Percentiles rank a stretch among this genome's conserved stretches.
Conservation (phyloP, 495 filamentous ascomycete species). For the Chlorociboria aeruginascens region DNA sequence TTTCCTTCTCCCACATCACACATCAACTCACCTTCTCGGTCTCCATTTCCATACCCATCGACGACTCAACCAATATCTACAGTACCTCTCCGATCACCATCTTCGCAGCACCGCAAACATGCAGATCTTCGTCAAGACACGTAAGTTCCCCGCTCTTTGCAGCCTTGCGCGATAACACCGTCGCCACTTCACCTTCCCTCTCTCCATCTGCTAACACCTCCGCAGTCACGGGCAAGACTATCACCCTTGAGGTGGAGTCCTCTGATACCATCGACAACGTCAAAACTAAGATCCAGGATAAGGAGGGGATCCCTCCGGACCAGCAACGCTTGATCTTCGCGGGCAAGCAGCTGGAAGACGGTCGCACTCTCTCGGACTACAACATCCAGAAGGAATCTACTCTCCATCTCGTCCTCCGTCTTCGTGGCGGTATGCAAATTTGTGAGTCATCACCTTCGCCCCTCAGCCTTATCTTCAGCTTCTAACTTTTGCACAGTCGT, state of each 20-base stretch:
- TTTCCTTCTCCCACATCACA: neutral
- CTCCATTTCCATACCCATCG: slow-evolving; percentile 6
- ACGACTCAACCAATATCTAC: slow-evolving; percentile 9
- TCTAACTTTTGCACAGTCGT: slow-evolving; percentile 39
- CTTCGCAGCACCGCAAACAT: slow-evolving; percentile 35
- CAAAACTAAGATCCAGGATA: slow-evolving; percentile 98
- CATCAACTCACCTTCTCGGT: slow-evolving; percentile 5
- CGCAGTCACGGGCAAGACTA: slow-evolving; percentile 91
- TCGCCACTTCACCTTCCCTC: slow-evolving; percentile 20
- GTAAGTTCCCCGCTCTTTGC: slow-evolving; percentile 41
- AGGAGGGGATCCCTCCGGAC: slow-evolving; percentile 97
- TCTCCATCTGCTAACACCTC: slow-evolving; percentile 21
- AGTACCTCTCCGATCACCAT: neutral
- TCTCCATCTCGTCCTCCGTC: slow-evolving; percentile 89
- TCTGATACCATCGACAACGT: slow-evolving; percentile 98
- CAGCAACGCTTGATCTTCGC: slow-evolving; percentile 98
- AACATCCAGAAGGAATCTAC: slow-evolving; percentile 99
- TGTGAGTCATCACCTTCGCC: slow-evolving; percentile 23
- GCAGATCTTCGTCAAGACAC: slow-evolving; percentile 98
- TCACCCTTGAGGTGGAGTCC: slow-evolving; percentile 98
- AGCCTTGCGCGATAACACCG: slow-evolving; percentile 1
- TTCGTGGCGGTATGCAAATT: slow-evolving; percentile 98
- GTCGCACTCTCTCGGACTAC: slow-evolving; percentile 92
- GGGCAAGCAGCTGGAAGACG: slow-evolving; percentile 96
- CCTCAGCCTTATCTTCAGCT: slow-evolving; percentile 13